Evolutionary conservation across 1,139 yeast genomes (phyloP), one percentile per base, ranked within the genome.

Genomic region (Tardiomyces digboiensis): DNA sequence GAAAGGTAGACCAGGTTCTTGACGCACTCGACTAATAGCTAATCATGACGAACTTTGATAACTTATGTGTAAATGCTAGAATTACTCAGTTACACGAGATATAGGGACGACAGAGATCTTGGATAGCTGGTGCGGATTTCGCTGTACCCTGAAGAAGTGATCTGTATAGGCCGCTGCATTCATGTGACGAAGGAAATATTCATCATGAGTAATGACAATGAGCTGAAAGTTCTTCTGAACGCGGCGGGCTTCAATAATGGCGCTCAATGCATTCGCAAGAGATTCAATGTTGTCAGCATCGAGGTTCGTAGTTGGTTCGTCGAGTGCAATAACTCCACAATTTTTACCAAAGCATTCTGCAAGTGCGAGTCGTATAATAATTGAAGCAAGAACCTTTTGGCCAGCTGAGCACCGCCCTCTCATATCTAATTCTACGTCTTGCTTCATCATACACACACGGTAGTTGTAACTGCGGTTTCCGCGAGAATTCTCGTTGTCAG

Each of bases 331-430:
- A 60, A 91, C 82, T 43, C 98, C 98, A 67, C 97, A 91, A 59
- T 84, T 87, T 1, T 80, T 75, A 7, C 98, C 98, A 68, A 93
- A 91, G 58, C 97, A 87, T 62, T 93, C 98, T 0, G 97, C 94
- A 42, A 93, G 68, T 0, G 97, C 97, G 47, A 93, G 68, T 45
- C 99, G 72, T 44, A 93, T 89, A 36, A 93, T 80, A 44, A 93
- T 88, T 45, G 95, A 82, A 0, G 98, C 96, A 45, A 93, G 68
- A 2, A 93, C 97, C 59, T 88, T 87, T 62, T 93, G 99, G 1
- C 99, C 99, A 0, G 98, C 98, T 2, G 97, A 87, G 62, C 99
- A 93, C 46, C 98, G 70, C 0, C 98, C 99, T 52, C 98, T 75
- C 99, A 93, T 93, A 58, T 93, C 99, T 40, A 93, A 68, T 61